phyloP scores from a whole-genome alignment of 768 basidiomycete species.

The Butyriboletus loyo region DNA sequence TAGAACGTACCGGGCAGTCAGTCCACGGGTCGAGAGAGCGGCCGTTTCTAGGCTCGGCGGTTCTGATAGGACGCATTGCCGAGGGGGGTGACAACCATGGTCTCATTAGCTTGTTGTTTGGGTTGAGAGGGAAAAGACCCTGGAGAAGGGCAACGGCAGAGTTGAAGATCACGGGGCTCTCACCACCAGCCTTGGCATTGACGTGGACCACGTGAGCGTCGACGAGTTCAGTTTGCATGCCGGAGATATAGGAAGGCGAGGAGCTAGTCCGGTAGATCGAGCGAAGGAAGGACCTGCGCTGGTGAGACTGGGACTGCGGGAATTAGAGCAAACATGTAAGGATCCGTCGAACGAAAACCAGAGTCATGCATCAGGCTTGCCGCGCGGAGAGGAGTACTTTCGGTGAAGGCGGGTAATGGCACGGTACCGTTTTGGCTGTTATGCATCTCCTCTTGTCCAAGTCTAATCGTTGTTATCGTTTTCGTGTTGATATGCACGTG shows the following conservation, averaged over 20 bases:
- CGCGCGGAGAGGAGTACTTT: constrained; percentile 75
- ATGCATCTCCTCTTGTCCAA: too few relatives aligned
- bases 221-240: constrained; percentile 64
- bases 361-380: constrained; percentile 41
- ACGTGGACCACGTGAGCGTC: constrained; percentile 72
- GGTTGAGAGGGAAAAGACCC: constrained; percentile 81
- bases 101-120: constrained; percentile 71
- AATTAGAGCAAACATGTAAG: background rate
- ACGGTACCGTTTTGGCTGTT: too few relatives aligned
- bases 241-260: constrained; percentile 70
- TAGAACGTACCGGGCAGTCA: constrained; percentile 45
- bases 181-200: constrained; percentile 81
- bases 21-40: constrained; percentile 82
- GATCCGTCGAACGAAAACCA: background rate
- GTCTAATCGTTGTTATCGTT: too few relatives aligned
- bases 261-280: constrained; percentile 61
- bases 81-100: constrained; percentile 62
- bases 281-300: constrained; percentile 58
- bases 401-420: constrained; percentile 54
- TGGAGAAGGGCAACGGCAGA: constrained; percentile 82
- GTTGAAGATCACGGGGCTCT: constrained; percentile 85
- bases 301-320: constrained; percentile 58
- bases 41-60: constrained; percentile 81
- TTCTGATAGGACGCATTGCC: constrained; percentile 88
- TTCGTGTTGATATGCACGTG: too few relatives aligned